Evolutionary conservation across 148 eudicot genomes (phyloP).

Genomic region (Fagopyrum homotropicum): DNA sequence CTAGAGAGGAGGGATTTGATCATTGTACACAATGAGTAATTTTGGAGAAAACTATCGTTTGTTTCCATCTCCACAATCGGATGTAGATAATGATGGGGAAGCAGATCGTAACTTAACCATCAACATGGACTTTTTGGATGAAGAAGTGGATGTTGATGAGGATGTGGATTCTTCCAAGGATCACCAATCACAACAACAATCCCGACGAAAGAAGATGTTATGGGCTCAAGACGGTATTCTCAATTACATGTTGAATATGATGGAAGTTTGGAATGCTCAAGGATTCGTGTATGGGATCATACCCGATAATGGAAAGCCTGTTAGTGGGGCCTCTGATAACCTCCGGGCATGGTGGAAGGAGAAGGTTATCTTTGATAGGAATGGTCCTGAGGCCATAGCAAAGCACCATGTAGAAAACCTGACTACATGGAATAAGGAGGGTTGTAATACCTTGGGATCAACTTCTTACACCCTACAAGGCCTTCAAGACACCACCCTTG

Average conservation of each 20-base stretch:
- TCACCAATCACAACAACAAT: background rate
- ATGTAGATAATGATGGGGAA: too few species aligned
- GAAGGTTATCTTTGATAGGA: conserved; percentile 9
- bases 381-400: background rate
- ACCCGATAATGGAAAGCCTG: conserved; percentile 14
- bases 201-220: conserved; percentile 9
- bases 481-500: conserved; percentile 13
- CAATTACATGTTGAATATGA: conserved; percentile 14
- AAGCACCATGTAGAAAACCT: conserved; percentile 2
- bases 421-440: background rate
- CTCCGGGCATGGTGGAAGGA: conserved; percentile 18
- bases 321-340: conserved; percentile 11
- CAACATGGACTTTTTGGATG: background rate
- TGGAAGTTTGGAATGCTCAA: conserved; percentile 16
- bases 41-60: too few species aligned
- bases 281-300: conserved; percentile 17
- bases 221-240: conserved; percentile 5
- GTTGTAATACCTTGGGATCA: background rate
- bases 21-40: background rate
- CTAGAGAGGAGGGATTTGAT: background rate
- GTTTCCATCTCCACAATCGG: too few species aligned
- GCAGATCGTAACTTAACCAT: background rate
- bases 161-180: background rate
- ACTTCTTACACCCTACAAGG: background rate
- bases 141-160: background rate